Evolutionary conservation across 2,329 filamentous ascomycete species (phyloP), one percentile per base, ranked within the genome.

Genomic region (Stagonosporopsis cucurbitacearum): DNA sequence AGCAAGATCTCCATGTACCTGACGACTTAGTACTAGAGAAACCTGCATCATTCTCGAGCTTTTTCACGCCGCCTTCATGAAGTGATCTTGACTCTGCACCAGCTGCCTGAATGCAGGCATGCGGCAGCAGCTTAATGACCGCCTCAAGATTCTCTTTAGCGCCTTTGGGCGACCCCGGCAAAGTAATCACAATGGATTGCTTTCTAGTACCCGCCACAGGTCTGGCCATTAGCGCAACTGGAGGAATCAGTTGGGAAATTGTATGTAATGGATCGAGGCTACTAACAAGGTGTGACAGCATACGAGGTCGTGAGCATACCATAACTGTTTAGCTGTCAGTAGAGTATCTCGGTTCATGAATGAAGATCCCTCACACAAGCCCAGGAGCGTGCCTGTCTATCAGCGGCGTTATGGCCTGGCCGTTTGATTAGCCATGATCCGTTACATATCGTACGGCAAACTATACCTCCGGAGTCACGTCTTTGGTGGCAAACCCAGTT

Each of bases 201-300:
- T 94, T 88, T 28, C 95, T 84, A 2, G 96, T 87, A 3, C 95
- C 95, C 20, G 95, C 95, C 12, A 96, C 90, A 4, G 95, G 95
- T 41, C 95, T 86, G 47, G 95, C 91, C 95, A 99, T 99, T 80
- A 96, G 88, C 40, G 95, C 95, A 78, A 99, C 92, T 96, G 33
- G 63, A 42, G 67, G 47, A 8, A 7, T 75, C 39, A 72, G 66
- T 36, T 46, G n/a, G 50, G 7, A 22, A 30, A 47, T 19, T 13
- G 15, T 26, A 25, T n/a, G 20, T 17, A 30, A 37, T 12, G 1
- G 32, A n/a, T n/a, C n/a, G 13, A 8, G 39, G 36, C 60, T 49
- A 78, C 90, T 80, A 79, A 96, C 92, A 99, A 42, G 94, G 93
- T 2, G 95, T 99, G 30, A 98, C 87, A 39, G 86, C 81, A 15